Base-by-base conservation (phyloP, 2,329 filamentous ascomycete species). In the Pestalotiopsis sp. region DNA sequence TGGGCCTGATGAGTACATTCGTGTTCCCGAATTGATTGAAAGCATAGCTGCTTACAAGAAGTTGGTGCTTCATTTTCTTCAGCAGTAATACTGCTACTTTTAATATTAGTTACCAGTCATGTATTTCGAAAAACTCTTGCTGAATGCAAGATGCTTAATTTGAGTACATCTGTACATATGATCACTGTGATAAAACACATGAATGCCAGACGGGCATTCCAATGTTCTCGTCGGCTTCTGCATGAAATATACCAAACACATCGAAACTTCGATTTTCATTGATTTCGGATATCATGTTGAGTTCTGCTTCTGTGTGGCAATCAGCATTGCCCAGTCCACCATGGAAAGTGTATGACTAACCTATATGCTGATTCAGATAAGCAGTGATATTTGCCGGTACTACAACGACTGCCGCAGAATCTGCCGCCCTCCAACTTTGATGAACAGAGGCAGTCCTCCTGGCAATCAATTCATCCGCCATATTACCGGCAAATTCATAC, bases 1-100 rank as follows among this genome's bases (percentile, higher is more conserved):
- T 67, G 78, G 80, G 3, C 76, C 77, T 4, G 76, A 80, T 68
- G 80, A 83, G 73, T 75, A 76, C 39, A 78, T 82, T 14, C 69
- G 72, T 2, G 72, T 81, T 0, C 71, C 71, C 25, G 80, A 83
- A 67, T 70, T 82, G 17, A 74, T 81, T 67, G 76, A 81, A 13
- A 78, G 79, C 36, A 77, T 83, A 17, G 67, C 71, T 3, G 77
- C 74, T 5, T 81, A 82, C 65, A 82, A 83, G 72, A 79, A 69
- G 20, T 69, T 80, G n/a, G 68, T 52, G 0, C 45, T 52, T n/a
- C 45, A 52, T 3, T 52, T 52, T 20, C 45, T 52, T n/a, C 14
- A n/a, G 17, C n/a, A n/a, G n/a, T 52, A 17, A 52, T n/a, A 49
- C 23, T 23, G 23, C 23, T 3, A 23, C 45, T 31, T 31, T 31